Percentiles rank a stretch among this genome's conserved stretches.
Evolutionary conservation across 176 grass and related monocot species (phyloP).

Genomic region (Oryza glaberrima): DNA sequence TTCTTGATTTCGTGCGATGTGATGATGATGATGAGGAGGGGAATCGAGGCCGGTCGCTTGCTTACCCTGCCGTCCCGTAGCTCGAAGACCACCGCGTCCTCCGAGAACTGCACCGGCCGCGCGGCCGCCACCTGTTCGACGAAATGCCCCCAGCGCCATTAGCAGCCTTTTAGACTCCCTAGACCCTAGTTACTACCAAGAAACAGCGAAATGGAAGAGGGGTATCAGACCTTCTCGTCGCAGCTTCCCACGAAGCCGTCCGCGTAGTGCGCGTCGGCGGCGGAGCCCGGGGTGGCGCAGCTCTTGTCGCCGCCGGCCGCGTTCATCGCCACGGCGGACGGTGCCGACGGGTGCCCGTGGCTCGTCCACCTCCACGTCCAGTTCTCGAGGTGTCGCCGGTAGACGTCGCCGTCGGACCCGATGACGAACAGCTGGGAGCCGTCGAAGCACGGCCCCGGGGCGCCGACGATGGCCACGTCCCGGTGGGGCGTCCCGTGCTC

Average conservation of each 20-base stretch:
- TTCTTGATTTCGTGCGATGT: conserved; percentile 17
- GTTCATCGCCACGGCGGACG: conserved; percentile 21
- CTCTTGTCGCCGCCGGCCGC: conserved; percentile 6
- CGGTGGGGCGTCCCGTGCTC: conserved; percentile 86
- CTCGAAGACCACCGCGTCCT: conserved; percentile 79
- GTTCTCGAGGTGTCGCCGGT: conserved; percentile 61
- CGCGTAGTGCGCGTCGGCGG: conserved; percentile 27
- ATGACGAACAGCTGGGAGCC: conserved; percentile 75
- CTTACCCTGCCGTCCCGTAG: conserved; percentile 89
- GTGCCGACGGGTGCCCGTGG: conserved; percentile 58
- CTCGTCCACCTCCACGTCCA: conserved; percentile 79
- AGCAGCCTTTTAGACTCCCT: background rate
- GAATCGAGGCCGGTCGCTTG: background rate
- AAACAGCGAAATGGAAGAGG: background rate
- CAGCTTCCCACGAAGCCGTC: conserved; percentile 63
- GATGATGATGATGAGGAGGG: background rate
- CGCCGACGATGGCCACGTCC: conserved; percentile 66
- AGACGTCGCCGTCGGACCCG: conserved; percentile 81
- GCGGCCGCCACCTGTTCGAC: conserved; percentile 67
- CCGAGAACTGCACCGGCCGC: conserved; percentile 81
- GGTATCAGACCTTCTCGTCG: conserved; percentile 67
- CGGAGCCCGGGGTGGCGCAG: conserved; percentile 36
- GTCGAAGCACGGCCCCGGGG: conserved; percentile 81
- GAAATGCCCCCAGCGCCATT: conserved; percentile 27
- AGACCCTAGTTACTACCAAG: background rate